Evolutionary conservation across 2,329 filamentous ascomycete genomes (phyloP), one percentile per base, ranked within the genome.

Genomic region (Sporothrix brasiliensis): DNA sequence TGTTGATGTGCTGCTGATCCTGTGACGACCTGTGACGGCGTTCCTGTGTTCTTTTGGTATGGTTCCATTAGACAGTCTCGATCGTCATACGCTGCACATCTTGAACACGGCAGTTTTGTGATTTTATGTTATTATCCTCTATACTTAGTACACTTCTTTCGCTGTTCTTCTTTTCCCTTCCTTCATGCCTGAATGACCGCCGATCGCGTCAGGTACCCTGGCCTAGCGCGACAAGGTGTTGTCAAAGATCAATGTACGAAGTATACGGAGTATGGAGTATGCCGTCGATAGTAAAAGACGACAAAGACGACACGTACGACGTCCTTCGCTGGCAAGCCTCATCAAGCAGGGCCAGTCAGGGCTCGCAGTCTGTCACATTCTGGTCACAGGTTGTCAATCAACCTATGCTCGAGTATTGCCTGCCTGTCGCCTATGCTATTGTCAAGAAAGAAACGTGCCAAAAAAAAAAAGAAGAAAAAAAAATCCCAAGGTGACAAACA

Each of bases 151-250:
- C 11, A 11, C 11, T 30, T 47, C 1, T 66, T 24, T 3, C 10
- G 27, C 11, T 10, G 16, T 49, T 49, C 13, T n/a, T 24, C 24
- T 39, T 66, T 52, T 66, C 41, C 13, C 5, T 49, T 19, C 14
- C 44, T 30, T 30, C 19, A 47, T 60, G 47, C 41, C 53, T 60
- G 66, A 58, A 58, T 49, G 47, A 52, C 34, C 39, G 52, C 49
- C 44, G 65, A 54, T 67, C 65, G 61, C 24, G 61, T 66, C 44
- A 63, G 21, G 21, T 5, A 49, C 24, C 61, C 61, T 24, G 24
- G 61, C 34, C 61, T 66, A 66, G 47, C 9, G 61, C 27, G 21
- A 9, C 19, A 50, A 9, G 49, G 19, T 14, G 16, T 7, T 50
- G 39, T 14, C 14, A 52, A 9, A 6, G 47, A 50, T 34, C 56